A percentile compares a stretch with the other conserved stretches of the same genome.
These are phyloP conservation scores for Capsicum pubescens DNA, from an alignment of 257 asterid genomes.

Conservation along the genomic window DNA sequence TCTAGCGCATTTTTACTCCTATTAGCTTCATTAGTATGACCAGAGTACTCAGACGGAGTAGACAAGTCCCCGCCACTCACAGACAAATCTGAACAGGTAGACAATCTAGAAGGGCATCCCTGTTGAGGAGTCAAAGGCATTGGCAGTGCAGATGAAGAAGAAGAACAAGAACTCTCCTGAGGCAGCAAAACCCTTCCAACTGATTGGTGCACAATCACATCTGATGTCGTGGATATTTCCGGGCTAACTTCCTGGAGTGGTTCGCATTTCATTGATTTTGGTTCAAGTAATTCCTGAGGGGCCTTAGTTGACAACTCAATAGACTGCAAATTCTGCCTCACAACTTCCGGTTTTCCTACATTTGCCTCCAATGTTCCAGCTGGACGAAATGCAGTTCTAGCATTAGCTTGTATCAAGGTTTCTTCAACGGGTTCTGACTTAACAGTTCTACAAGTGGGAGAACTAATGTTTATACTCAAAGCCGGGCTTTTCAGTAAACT, in stretches of 20 bases:
- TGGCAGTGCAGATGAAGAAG: slow-evolving; percentile 46
- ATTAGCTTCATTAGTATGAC: slow-evolving; percentile 46
- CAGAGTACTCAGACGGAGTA: slow-evolving; percentile 55
- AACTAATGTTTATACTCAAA: slow-evolving; percentile 37
- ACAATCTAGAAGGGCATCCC: slow-evolving; percentile 42
- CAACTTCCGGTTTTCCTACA: slow-evolving; percentile 56
- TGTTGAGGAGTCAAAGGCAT: slow-evolving; percentile 59
- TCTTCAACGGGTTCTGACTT: slow-evolving; percentile 76
- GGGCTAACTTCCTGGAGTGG: slow-evolving; percentile 44
- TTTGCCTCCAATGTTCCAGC: slow-evolving; percentile 41
- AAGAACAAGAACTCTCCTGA: slow-evolving; percentile 61
- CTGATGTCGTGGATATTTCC: slow-evolving; percentile 35
- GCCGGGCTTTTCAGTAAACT: slow-evolving; percentile 38
- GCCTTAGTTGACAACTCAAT: slow-evolving; percentile 36
- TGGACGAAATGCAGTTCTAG: slow-evolving; percentile 47
- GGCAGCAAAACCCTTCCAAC: slow-evolving; percentile 50
- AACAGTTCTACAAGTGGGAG: slow-evolving; percentile 43
- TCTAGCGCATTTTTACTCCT: slow-evolving; percentile 33
- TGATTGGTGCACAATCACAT: slow-evolving; percentile 39
- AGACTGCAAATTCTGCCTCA: slow-evolving; percentile 41
- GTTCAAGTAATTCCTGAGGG: slow-evolving; percentile 46
- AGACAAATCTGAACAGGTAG: slow-evolving; percentile 58
- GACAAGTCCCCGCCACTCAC: slow-evolving; percentile 45
- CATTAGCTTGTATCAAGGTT: slow-evolving; percentile 43
- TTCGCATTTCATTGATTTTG: slow-evolving; percentile 61